Base-by-base conservation (phyloP, 176 grass and related monocot species). In the Phoenix dactylifera region DNA sequence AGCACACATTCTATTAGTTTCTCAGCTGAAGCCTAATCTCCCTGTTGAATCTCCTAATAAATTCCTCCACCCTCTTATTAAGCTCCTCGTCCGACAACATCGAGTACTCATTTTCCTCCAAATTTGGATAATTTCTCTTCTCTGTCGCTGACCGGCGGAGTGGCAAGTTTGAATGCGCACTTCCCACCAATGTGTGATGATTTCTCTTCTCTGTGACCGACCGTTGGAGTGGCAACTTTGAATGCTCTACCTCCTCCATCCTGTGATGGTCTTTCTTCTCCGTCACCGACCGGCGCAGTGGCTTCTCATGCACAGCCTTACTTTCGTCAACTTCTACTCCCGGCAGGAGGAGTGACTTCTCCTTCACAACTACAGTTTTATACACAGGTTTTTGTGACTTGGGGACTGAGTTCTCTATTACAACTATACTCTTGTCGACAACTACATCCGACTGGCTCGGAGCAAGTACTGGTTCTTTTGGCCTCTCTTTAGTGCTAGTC, bases 41-140 rank as follows among this genome's bases (percentile, higher is more conserved):
- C 53, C 64, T 72, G 60, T 95, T 89, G 76, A 86, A 95, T 26
- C 77, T 72, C 6, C 77, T 73, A 44, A 95, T 95, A 72, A 95
- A 95, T 64, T 89, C 86, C 67, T 95, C 90, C 6, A 89, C 82
- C 79, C 79, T 86, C 63, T 28, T 58, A 49, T 89, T 95, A 5
- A 95, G 86, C 74, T 89, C 90, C 77, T 95, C 90, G 53, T 89
- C 66, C 6, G 74, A 86, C 61, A 95, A 64, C 60, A 70, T 50
- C 62, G 79, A 79, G 53, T 86, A 87, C 51, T 86, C 76, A 39
- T 58, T 32, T 4, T 50, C 20, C 68, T 71, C 52, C 35, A 44
- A 12, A 44, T 44, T 39, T 44, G 35, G 35, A 44, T 3, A 12
- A 44, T 12, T 44, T 44, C 35, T 44, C 35, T 12, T 44, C 35